Percentiles rank a stretch among this genome's conserved stretches.
Evolutionary conservation across 306 rosid genomes (phyloP).

Genomic region (Prinsepia uniflora): DNA sequence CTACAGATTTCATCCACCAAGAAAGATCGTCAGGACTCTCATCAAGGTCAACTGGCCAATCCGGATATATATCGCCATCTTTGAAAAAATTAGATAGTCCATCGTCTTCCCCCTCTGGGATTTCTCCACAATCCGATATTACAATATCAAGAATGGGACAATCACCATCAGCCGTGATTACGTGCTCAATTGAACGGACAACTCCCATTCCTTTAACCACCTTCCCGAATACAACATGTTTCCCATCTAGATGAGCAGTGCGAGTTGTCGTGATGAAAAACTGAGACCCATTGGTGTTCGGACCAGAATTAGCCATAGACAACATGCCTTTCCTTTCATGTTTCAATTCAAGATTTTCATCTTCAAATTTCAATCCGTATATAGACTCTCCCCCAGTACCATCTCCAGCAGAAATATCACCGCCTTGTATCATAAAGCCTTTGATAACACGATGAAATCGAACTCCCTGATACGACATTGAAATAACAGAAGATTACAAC

Average conservation of each 20-base stretch:
- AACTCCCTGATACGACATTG: conserved; percentile 51
- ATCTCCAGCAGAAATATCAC: conserved; percentile 89
- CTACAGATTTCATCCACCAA: conserved; percentile 82
- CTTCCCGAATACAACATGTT: conserved; percentile 88
- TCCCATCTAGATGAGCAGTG: conserved; percentile 80
- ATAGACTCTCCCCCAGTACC: conserved; percentile 93
- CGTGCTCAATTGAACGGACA: conserved; percentile 74
- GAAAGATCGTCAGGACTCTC: conserved; percentile 55
- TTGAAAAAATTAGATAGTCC: conserved; percentile 77
- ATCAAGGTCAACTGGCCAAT: conserved; percentile 90
- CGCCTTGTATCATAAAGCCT: conserved; percentile 89
- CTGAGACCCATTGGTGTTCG: conserved; percentile 81
- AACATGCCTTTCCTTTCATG: conserved; percentile 96
- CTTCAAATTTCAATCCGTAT: conserved; percentile 76
- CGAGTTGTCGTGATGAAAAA: conserved; percentile 81
- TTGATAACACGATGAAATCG: conserved; percentile 72
- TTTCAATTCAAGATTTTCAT: conserved; percentile 78
- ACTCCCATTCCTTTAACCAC: conserved; percentile 90
- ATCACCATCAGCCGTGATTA: conserved; percentile 39
- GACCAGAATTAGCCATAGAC: conserved; percentile 89
- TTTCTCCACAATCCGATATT: conserved; percentile 74
- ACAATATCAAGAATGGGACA: conserved; percentile 50
- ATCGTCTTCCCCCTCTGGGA: conserved; percentile 63
- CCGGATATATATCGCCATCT: conserved; percentile 82
- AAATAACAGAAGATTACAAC: conserved; percentile 11